Evolutionary conservation across 306 rosid species (phyloP).

Genomic region (Rosa lucieae): DNA sequence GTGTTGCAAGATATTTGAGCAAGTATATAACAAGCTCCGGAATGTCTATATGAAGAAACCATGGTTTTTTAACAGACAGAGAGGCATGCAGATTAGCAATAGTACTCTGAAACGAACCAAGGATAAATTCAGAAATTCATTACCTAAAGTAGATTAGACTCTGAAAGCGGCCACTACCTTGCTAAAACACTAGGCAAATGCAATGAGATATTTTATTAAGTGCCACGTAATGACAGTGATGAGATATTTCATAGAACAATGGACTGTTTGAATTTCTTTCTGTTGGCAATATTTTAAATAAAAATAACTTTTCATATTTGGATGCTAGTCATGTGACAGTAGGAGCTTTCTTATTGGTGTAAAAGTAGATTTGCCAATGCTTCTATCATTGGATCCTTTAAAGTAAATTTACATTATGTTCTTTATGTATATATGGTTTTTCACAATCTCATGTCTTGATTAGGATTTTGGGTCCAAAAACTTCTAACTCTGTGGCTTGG

Average conservation of each 20-base stretch:
- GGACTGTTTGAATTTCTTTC: neutral
- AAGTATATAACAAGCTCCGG: neutral
- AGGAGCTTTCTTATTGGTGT: neutral
- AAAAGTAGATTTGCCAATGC: neutral
- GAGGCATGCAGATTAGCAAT: neutral
- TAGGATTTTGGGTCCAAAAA: neutral
- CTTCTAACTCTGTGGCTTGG: slow-evolving; percentile 17
- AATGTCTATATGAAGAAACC: neutral
- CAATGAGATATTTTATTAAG: neutral
- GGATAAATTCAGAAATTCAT: neutral
- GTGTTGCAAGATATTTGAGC: neutral
- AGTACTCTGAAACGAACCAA: neutral
- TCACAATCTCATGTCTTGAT: neutral
- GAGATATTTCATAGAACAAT: neutral
- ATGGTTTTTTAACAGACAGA: neutral
- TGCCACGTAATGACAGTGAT: neutral
- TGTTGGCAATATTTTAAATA: neutral
- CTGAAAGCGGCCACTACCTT: neutral
- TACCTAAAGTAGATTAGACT: neutral
- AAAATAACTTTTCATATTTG: neutral
- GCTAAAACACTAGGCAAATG: neutral
- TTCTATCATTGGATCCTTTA: neutral
- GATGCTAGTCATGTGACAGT: neutral
- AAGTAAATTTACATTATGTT: neutral
- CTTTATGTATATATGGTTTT: neutral